Conservation (phyloP, 2,329 filamentous ascomycete genomes). For the Westerdykella sp. region DNA sequence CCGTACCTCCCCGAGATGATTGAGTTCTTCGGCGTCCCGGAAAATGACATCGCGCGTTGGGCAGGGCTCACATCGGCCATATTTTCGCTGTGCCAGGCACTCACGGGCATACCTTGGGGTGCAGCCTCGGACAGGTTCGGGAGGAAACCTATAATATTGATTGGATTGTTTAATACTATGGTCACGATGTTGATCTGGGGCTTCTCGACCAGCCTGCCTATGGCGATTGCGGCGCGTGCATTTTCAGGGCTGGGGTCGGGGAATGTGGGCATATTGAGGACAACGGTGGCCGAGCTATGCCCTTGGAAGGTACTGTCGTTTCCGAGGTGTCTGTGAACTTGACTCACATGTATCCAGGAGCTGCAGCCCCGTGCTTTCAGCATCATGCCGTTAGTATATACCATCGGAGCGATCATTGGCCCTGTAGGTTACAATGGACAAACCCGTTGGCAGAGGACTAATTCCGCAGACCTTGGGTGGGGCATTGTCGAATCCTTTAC, state of each 20-base stretch:
- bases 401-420: slow-evolving; percentile 78
- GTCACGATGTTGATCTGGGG: slow-evolving; percentile 75
- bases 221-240: slow-evolving; percentile 72
- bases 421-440: slow-evolving; percentile 44
- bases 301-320: slow-evolving; percentile 53
- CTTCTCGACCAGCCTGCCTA: slow-evolving; percentile 68
- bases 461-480: slow-evolving; percentile 61
- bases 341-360: slow-evolving; percentile 39
- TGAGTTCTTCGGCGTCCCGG: slow-evolving; percentile 35
- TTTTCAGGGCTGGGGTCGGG: slow-evolving; percentile 82
- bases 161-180: slow-evolving; percentile 74
- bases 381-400: slow-evolving; percentile 89
- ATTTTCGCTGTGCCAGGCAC: slow-evolving; percentile 69
- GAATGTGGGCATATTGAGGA: slow-evolving; percentile 78
- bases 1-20: slow-evolving; percentile 71
- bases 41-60: slow-evolving; percentile 51
- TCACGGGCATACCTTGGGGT: slow-evolving; percentile 87
- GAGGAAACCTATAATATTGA: slow-evolving; percentile 75
- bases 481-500: slow-evolving; percentile 72
- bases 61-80: slow-evolving; percentile 81
- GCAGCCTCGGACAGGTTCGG: slow-evolving; percentile 73
- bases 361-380: slow-evolving; percentile 85
- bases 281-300: slow-evolving; percentile 89
- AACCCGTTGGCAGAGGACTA: background rate
- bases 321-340: background rate